These are phyloP conservation scores for Hibiscus mutabilis DNA, from an alignment of 345 rosid genomes.

Conservation along the genomic window DNA sequence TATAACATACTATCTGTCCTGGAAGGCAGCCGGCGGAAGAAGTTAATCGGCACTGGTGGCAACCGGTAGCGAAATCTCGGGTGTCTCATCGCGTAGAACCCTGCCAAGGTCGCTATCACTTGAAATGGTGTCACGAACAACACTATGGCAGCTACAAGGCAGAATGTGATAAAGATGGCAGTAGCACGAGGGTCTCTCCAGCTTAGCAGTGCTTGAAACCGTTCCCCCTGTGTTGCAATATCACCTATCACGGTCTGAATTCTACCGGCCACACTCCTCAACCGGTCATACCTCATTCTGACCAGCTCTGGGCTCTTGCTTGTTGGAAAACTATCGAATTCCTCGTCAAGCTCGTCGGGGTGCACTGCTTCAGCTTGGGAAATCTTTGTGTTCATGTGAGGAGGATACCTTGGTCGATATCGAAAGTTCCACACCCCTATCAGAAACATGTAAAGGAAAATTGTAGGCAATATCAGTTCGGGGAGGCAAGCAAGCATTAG, in stretches of 20 bases:
- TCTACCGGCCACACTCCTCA: slow-evolving; percentile 89
- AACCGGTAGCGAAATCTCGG: slow-evolving; percentile 83
- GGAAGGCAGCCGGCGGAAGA: slow-evolving; percentile 92
- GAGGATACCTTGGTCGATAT: slow-evolving; percentile 86
- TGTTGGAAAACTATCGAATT: slow-evolving; percentile 87
- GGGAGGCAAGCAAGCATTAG: slow-evolving; percentile 86
- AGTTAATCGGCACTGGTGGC: slow-evolving; percentile 83
- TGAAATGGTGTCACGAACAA: slow-evolving; percentile 91
- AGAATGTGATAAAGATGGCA: slow-evolving; percentile 57
- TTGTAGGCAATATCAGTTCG: slow-evolving; percentile 78
- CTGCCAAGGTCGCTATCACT: slow-evolving; percentile 67
- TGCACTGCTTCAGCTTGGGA: slow-evolving; percentile 84
- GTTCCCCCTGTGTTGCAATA: slow-evolving; percentile 91
- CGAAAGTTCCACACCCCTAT: slow-evolving; percentile 94
- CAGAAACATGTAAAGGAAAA: slow-evolving; percentile 84
- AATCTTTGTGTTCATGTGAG: slow-evolving; percentile 91
- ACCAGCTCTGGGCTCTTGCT: slow-evolving; percentile 62
- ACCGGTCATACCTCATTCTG: slow-evolving; percentile 84
- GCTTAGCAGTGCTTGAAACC: slow-evolving; percentile 77
- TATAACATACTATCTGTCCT: slow-evolving; percentile 88
- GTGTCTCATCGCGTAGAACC: slow-evolving; percentile 76
- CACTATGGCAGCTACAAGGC: slow-evolving; percentile 75
- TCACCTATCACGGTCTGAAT: slow-evolving; percentile 97
- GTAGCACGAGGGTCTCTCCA: slow-evolving; percentile 99
- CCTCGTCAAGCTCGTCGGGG: slow-evolving; percentile 92